Percentiles rank a stretch among this genome's conserved stretches.
phyloP scores from a whole-genome alignment of 495 filamentous ascomycete species.

The Neurospora hispaniola region DNA sequence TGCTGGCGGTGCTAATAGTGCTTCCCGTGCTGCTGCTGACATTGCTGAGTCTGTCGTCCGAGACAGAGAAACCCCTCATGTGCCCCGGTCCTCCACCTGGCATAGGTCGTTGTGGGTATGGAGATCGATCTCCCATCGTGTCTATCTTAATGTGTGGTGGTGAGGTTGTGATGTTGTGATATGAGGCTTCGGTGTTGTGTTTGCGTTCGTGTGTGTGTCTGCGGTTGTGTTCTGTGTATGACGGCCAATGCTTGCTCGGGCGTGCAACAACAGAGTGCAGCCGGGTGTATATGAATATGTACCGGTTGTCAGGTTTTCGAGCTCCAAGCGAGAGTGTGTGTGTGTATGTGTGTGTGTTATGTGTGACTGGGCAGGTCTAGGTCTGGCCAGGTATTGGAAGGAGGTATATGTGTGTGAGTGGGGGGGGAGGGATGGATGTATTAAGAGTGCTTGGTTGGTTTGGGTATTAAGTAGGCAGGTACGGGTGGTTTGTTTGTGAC shows the following conservation, averaged over 20 bases:
- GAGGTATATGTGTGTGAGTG: background rate
- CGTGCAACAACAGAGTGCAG: background rate
- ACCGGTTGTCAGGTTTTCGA: background rate
- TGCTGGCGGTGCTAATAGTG: constrained; percentile 10
- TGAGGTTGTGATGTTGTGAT: background rate
- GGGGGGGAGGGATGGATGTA: background rate
- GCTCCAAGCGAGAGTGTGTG: background rate
- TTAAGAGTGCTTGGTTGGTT: background rate
- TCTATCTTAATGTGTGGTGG: background rate
- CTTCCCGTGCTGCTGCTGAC: background rate
- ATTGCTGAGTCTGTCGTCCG: constrained; percentile 10
- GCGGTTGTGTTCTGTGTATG: background rate
- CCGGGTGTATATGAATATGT: background rate
- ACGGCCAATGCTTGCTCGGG: background rate
- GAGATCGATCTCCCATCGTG: background rate
- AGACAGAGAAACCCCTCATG: constrained; percentile 2
- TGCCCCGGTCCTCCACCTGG: background rate
- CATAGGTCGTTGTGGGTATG: background rate
- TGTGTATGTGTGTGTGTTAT: background rate
- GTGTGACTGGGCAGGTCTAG: background rate
- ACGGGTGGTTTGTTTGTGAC: background rate
- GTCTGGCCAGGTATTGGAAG: background rate
- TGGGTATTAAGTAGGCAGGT: too few species aligned
- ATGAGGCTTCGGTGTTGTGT: background rate
- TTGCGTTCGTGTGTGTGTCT: background rate